phyloP scores from a whole-genome alignment of 176 grass and related monocot genomes.

The Bromus sterilis region DNA sequence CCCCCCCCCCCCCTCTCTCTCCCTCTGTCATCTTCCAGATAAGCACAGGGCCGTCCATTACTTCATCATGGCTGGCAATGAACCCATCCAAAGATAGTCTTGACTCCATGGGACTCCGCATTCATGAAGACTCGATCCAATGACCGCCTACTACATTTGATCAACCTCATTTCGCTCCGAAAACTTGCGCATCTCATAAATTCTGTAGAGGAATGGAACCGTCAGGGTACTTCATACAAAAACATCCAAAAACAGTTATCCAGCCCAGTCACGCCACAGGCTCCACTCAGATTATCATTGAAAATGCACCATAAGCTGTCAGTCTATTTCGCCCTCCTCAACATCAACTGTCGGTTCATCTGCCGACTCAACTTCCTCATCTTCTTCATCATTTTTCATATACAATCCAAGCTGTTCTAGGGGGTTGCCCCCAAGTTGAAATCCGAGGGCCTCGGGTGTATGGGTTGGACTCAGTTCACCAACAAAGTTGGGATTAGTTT shows the following conservation, averaged over 20 bases:
- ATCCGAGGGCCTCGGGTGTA: slow-evolving; percentile 58
- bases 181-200: slow-evolving; percentile 27
- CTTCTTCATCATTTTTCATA: slow-evolving; percentile 88
- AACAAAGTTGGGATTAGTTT: slow-evolving; percentile 61
- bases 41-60: slow-evolving; percentile 10
- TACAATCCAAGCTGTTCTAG: slow-evolving; percentile 82
- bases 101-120: background rate
- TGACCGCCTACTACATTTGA: slow-evolving; percentile 10
- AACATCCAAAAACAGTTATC: slow-evolving; percentile 19
- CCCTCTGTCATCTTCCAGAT: background rate
- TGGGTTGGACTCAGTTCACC: slow-evolving; percentile 65
- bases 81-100: slow-evolving; percentile 17
- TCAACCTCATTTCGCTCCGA: slow-evolving; percentile 27
- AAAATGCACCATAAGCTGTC: slow-evolving; percentile 22
- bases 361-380: slow-evolving; percentile 56
- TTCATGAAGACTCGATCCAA: background rate
- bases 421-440: slow-evolving; percentile 73
- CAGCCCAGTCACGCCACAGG: slow-evolving; percentile 11
- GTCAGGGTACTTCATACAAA: background rate
- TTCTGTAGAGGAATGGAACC: background rate
- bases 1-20: background rate
- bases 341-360: slow-evolving; percentile 39
- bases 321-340: slow-evolving; percentile 95
- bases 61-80: slow-evolving; percentile 9
- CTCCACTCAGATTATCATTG: slow-evolving; percentile 17